Evolutionary conservation across 2,329 filamentous ascomycete species (phyloP).

Genomic region (Elsinoe fawcettii): DNA sequence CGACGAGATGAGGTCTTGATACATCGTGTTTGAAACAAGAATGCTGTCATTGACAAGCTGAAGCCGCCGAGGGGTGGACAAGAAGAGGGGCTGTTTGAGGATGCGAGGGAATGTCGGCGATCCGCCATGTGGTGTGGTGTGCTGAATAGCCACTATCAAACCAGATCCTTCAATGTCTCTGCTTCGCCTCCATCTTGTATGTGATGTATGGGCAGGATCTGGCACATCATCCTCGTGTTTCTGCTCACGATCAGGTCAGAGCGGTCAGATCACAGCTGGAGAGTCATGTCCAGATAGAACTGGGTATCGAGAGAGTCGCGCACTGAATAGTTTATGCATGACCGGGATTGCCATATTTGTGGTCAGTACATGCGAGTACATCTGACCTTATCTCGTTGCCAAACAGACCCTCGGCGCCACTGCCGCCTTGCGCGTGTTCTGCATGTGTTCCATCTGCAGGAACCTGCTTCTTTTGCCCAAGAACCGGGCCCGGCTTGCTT

Average conservation of each 20-base stretch:
- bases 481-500: background rate
- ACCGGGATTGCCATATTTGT: too few relatives aligned
- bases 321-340: too few relatives aligned
- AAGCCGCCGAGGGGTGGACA: background rate
- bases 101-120: background rate
- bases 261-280: background rate
- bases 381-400: background rate
- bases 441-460: slow-evolving; percentile 14
- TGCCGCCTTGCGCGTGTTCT: slow-evolving; percentile 1
- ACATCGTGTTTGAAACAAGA: background rate
- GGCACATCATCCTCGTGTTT: background rate
- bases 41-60: background rate
- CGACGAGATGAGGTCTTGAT: background rate
- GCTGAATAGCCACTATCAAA: background rate
- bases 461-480: slow-evolving; percentile 7
- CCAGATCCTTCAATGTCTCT: background rate
- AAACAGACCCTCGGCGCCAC: background rate
- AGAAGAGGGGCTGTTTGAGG: slow-evolving; percentile 1
- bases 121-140: background rate
- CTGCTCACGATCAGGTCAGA: background rate
- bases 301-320: background rate
- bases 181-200: background rate
- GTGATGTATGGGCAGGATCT: background rate
- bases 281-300: background rate
- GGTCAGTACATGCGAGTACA: too few relatives aligned